These are phyloP conservation scores for Crassisporium funariophilum DNA, from an alignment of 768 basidiomycete species.

Conservation along the genomic window DNA sequence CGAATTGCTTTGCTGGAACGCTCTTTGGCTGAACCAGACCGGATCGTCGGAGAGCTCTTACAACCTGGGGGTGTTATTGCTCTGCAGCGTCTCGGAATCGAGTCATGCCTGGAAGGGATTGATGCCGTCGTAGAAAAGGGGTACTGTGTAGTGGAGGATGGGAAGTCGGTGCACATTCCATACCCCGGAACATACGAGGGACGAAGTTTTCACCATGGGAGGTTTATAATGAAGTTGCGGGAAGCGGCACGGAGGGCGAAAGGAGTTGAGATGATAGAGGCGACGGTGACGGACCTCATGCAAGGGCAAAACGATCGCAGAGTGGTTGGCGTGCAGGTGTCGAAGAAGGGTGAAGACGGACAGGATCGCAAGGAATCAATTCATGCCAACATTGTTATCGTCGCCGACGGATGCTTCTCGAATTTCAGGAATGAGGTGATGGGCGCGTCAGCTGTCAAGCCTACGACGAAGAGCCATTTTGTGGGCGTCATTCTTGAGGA, in stretches of 20 bases:
- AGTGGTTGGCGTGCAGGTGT: constrained; percentile 70
- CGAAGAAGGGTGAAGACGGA: constrained; percentile 36
- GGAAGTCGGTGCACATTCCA: constrained; percentile 80
- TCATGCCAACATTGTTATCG: constrained; percentile 77
- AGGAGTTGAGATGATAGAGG: constrained; percentile 83
- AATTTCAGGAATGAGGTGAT: constrained; percentile 82
- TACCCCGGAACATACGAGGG: constrained; percentile 79
- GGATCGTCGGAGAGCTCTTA: constrained; percentile 95
- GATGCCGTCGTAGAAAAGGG: constrained; percentile 83
- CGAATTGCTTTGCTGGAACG: constrained; percentile 87
- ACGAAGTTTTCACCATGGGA: constrained; percentile 91
- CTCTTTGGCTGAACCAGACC: constrained; percentile 89
- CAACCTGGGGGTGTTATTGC: constrained; percentile 90
- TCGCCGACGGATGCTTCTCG: constrained; percentile 95
- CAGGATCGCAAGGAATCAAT: constrained; percentile 45
- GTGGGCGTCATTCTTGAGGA: constrained; percentile 85
- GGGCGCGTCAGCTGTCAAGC: constrained; percentile 49
- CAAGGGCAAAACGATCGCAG: constrained; percentile 50
- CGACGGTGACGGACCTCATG: constrained; percentile 77
- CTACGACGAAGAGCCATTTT: constrained; percentile 74
- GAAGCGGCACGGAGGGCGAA: constrained; percentile 58
- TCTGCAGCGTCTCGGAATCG: constrained; percentile 76
- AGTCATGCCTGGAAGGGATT: constrained; percentile 78
- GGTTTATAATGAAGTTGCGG: constrained; percentile 81
- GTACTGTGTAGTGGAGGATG: constrained; percentile 77